Evolutionary conservation across 192 early-diverging fungal species (phyloP), one percentile per base, ranked within the genome.

Genomic region (Podila epicladia): DNA sequence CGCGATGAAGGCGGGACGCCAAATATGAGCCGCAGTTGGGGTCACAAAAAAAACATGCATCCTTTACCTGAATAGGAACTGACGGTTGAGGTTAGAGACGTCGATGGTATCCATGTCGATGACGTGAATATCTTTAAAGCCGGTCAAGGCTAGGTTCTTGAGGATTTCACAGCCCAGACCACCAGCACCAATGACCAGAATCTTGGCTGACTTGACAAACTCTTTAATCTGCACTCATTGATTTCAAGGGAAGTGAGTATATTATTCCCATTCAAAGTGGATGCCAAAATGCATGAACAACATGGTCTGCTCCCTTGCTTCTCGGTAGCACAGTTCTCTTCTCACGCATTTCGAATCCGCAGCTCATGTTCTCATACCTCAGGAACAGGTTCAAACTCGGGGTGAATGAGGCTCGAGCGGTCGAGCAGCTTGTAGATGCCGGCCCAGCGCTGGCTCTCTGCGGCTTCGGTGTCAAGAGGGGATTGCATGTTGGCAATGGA

Each of bases 81-180:
- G 94, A 28, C 94, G 86, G 73, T 95, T 95, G 33, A 95, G 85
- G 83, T 95, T 95, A 74, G 90, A 92, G 50, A 95, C 78, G 67
- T 95, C 94, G 53, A 95, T 95, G 20, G 92, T 95, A 74, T 95
- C 94, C 94, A 95, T 95, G 84, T 95, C 94, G 83, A 95, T 94
- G 57, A 95, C 94, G 78, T 93, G 88, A 59, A 95, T 90, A 64
- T 95, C 86, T 32, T 87, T 87, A 67, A 95, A 95, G 28, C 94
- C 94, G 13, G 93, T 89, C 73, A 94, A 78, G 38, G 92, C 93
- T 53, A 95, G 79, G 82, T 94, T 91, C 80, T 95, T 95, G 53
- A 95, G 89, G 35, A 95, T 90, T 72, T 95, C 94, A 71, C 94
- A 95, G 12, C 94, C 94, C 29, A 95, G 85, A 11, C 94, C 94